Conservation (phyloP, 306 rosid species). For the Gillenia trifoliata region DNA sequence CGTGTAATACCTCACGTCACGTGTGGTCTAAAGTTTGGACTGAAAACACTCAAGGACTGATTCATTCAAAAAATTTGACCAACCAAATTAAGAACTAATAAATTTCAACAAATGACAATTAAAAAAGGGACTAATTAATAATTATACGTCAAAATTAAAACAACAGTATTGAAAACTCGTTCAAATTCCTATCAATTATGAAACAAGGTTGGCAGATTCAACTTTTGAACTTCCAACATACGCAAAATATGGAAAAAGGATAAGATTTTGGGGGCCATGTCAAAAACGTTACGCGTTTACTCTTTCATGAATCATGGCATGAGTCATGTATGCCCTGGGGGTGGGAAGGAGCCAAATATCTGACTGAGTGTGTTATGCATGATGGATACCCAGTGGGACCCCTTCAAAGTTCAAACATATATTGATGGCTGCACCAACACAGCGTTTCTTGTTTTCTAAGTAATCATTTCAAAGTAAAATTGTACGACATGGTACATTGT, state of each 20-base stretch:
- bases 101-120: not conserved
- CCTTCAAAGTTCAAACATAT: not conserved
- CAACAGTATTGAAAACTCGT: not conserved
- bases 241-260: not conserved
- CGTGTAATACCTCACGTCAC: not conserved
- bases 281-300: conserved; percentile 10
- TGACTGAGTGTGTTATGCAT: not conserved
- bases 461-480: not conserved
- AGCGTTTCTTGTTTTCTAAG: not conserved
- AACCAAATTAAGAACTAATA: not conserved
- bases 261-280: not conserved
- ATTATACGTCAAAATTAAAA: not conserved
- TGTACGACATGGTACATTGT: too few species aligned
- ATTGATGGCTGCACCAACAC: not conserved
- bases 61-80: not conserved
- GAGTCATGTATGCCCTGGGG: not conserved
- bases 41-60: not conserved
- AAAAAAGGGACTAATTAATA: not conserved
- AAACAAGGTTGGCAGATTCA: not conserved
- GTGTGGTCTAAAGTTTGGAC: not conserved
- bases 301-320: not conserved
- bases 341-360: not conserved
- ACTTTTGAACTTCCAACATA: not conserved
- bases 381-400: conserved; percentile 1
- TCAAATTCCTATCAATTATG: not conserved